Conservation (phyloP, 805 yeast genomes). For the Candida montana region DNA sequence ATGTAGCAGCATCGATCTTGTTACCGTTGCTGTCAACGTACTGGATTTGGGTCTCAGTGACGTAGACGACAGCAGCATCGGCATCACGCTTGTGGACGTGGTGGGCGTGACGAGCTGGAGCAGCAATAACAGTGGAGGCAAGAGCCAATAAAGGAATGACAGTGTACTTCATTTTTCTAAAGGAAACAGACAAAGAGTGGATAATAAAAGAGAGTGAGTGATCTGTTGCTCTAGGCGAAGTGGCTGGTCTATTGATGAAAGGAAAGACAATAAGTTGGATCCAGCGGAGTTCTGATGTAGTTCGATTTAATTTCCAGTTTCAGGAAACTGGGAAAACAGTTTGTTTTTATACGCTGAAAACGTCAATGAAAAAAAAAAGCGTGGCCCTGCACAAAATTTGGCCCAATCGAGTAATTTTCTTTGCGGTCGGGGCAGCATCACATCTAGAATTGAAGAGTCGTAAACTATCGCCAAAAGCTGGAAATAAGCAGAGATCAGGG, state of each 20-base stretch:
- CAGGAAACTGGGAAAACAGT: not conserved
- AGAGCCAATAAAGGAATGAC: constrained; percentile 26
- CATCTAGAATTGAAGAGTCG: not conserved
- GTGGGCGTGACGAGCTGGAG: constrained; percentile 34
- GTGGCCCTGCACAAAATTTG: constrained; percentile 6
- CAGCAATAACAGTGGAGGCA: constrained; percentile 24
- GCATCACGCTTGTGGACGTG: constrained; percentile 39
- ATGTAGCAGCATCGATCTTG: constrained; percentile 15
- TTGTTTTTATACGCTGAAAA: not conserved
- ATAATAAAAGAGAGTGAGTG: not conserved
- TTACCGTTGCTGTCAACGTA: constrained; percentile 30
- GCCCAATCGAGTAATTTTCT: not conserved
- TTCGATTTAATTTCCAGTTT: not conserved
- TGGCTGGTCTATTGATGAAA: not conserved
- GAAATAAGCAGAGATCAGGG: too few species aligned
- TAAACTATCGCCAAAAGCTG: too few species aligned
- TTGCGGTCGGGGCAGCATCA: not conserved
- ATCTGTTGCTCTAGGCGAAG: not conserved
- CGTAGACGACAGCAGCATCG: constrained; percentile 30
- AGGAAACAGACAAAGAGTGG: not conserved
- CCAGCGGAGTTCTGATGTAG: not conserved
- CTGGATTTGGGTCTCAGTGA: constrained; percentile 29
- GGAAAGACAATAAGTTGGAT: constrained; percentile 9
- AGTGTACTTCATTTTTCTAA: constrained; percentile 15
- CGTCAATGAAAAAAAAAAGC: not conserved